Conservation (phyloP, 768 basidiomycete species). For the Kwoniella heveanensis region DNA sequence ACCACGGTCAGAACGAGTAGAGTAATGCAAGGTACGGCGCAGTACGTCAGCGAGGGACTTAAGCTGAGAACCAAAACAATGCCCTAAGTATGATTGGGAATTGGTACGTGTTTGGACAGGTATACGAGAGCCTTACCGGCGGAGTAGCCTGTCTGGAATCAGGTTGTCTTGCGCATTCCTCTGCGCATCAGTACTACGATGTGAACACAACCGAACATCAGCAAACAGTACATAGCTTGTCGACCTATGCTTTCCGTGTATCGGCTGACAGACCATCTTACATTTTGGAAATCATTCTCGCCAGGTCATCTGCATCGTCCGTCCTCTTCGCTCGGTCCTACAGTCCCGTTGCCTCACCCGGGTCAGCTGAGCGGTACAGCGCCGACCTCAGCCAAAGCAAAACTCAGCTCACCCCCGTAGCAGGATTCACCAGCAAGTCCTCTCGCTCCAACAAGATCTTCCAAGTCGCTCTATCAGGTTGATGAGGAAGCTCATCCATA, state of each 20-base stretch:
- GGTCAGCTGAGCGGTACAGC: too few species aligned
- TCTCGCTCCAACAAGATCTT: not conserved
- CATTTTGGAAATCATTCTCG: slow-evolving; percentile 1
- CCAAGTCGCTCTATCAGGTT: slow-evolving; percentile 3
- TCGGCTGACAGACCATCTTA: not conserved
- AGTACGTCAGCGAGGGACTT: too few species aligned
- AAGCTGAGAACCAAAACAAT: too few species aligned
- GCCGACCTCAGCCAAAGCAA: too few species aligned
- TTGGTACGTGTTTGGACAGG: too few species aligned
- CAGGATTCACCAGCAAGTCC: slow-evolving; percentile 4
- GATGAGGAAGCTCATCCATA: slow-evolving; percentile 3
- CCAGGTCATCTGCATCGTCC: not conserved
- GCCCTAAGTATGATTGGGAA: too few species aligned
- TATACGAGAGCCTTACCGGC: slow-evolving; percentile 8
- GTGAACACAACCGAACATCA: too few species aligned
- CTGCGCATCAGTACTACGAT: not conserved
- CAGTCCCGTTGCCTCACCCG: not conserved
- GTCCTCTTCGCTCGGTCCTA: slow-evolving; percentile 5
- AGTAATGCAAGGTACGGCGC: not conserved
- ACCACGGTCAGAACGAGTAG: not conserved
- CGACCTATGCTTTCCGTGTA: too few species aligned
- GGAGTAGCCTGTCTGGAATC: not conserved
- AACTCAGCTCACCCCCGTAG: slow-evolving; percentile 6
- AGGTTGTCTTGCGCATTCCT: not conserved
- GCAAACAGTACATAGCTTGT: not conserved